Conservation (phyloP, 495 filamentous ascomycete species). For the Chaetomium cochliodes region DNA sequence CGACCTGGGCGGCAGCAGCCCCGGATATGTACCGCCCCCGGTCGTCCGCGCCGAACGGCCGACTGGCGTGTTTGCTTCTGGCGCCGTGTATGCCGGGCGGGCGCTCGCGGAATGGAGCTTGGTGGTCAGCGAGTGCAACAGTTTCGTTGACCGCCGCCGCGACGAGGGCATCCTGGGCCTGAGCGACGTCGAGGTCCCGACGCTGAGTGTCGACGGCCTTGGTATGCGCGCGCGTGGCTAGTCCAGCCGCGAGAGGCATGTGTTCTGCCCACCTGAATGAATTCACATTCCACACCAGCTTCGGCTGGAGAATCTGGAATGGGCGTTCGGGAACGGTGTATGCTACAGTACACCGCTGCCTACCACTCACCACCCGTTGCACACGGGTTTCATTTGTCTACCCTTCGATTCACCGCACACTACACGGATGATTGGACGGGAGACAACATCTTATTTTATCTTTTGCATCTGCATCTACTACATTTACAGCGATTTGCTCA, state of each 20-base stretch:
- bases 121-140: constrained; percentile 83
- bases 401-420: background rate
- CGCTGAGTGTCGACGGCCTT: constrained; percentile 80
- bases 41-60: constrained; percentile 37
- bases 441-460: background rate
- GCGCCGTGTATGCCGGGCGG: constrained; percentile 73
- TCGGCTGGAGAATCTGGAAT: background rate
- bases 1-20: background rate
- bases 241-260: background rate
- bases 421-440: background rate
- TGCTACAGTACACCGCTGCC: too few species aligned
- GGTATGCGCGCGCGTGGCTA: constrained; percentile 13
- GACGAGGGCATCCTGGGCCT: constrained; percentile 79
- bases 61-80: constrained; percentile 38
- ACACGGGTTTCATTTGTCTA: too few species aligned
- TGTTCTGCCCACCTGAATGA: background rate
- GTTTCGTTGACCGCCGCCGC: constrained; percentile 82
- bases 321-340: too few species aligned
- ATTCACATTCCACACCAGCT: background rate
- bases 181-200: constrained; percentile 80
- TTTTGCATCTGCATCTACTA: constrained; percentile 1
- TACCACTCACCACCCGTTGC: too few species aligned
- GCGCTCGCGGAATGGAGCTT: constrained; percentile 90
- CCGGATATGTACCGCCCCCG: background rate
- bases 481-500: constrained; percentile 4